Conservation (phyloP, 1,284 basidiomycete species). For the Phlebopus sp. region DNA sequence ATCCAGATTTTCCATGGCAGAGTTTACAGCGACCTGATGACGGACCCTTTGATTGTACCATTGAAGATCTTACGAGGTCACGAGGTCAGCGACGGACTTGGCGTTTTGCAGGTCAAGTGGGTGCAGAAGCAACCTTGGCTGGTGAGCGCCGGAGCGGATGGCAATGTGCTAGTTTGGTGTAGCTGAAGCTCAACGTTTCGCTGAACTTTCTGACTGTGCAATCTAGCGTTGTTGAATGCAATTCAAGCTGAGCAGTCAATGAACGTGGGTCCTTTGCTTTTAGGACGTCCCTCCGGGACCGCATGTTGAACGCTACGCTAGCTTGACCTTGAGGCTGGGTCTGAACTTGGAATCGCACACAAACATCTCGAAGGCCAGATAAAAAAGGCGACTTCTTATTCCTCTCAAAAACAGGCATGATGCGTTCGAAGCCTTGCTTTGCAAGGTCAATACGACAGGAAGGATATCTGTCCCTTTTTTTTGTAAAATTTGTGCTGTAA, state of each 20-base stretch:
- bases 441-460: no score
- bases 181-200: conserved; percentile 43
- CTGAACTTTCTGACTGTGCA: conserved; percentile 27
- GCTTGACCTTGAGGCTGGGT: no score
- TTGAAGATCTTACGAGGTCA: conserved; percentile 95
- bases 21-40: conserved; percentile 92
- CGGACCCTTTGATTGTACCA: conserved; percentile 95
- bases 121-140: conserved; percentile 91
- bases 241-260: conserved; percentile 10
- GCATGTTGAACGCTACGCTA: no score
- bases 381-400: no score
- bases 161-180: conserved; percentile 86
- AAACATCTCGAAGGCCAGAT: no score
- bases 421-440: no score
- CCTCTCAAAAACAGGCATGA: no score
- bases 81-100: conserved; percentile 78
- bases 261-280: no score
- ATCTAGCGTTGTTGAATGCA: conserved; percentile 26
- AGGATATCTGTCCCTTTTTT: no score
- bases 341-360: no score
- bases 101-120: conserved; percentile 91
- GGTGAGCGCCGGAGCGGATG: conserved; percentile 91
- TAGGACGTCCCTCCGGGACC: no score
- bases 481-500: no score
- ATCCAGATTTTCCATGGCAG: conserved; percentile 97